These are phyloP conservation scores for Keithomyces neogunnii DNA, from an alignment of 2,329 filamentous ascomycete species.

Conservation along the genomic window DNA sequence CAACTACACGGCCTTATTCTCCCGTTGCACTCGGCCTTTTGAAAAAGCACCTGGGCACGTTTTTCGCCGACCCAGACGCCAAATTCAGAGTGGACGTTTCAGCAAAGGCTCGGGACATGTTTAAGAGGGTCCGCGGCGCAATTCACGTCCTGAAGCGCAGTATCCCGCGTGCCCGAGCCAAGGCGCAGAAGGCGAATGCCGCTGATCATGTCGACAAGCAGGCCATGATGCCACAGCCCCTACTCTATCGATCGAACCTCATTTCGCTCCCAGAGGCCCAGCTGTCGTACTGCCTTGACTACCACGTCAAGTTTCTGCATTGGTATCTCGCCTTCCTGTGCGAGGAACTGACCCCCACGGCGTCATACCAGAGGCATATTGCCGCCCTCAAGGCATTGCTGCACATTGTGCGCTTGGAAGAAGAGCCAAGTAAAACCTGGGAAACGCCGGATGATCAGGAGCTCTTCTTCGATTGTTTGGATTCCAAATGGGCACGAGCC, in stretches of 20 bases:
- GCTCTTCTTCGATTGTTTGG: slow-evolving; percentile 33
- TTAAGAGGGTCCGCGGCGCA: slow-evolving; percentile 64
- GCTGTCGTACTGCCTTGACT: slow-evolving; percentile 30
- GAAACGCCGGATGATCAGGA: slow-evolving; percentile 29
- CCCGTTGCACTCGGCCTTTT: slow-evolving; percentile 53
- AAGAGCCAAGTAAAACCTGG: slow-evolving; percentile 42
- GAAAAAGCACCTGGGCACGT: slow-evolving; percentile 54
- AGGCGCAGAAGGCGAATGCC: slow-evolving; percentile 23
- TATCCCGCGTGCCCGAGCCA: slow-evolving; percentile 27
- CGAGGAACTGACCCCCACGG: slow-evolving; percentile 66
- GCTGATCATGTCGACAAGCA: slow-evolving; percentile 1
- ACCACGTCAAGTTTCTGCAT: slow-evolving; percentile 56
- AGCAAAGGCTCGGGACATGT: slow-evolving; percentile 64
- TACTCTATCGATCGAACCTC: slow-evolving; percentile 30
- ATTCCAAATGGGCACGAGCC: slow-evolving; percentile 47
- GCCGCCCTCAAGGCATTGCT: slow-evolving; percentile 65
- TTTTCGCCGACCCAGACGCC: slow-evolving; percentile 78
- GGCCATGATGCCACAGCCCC: slow-evolving; percentile 15
- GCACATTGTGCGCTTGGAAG: slow-evolving; percentile 59
- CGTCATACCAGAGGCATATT: slow-evolving; percentile 85
- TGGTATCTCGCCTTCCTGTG: slow-evolving; percentile 70
- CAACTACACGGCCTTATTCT: slow-evolving; percentile 66
- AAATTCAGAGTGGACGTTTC: slow-evolving; percentile 78
- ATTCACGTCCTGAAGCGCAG: slow-evolving; percentile 46
- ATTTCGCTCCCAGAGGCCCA: slow-evolving; percentile 29